Evolutionary conservation across 2,329 filamentous ascomycete genomes (phyloP), one percentile per base, ranked within the genome.

Genomic region (Trichoderma sp.): DNA sequence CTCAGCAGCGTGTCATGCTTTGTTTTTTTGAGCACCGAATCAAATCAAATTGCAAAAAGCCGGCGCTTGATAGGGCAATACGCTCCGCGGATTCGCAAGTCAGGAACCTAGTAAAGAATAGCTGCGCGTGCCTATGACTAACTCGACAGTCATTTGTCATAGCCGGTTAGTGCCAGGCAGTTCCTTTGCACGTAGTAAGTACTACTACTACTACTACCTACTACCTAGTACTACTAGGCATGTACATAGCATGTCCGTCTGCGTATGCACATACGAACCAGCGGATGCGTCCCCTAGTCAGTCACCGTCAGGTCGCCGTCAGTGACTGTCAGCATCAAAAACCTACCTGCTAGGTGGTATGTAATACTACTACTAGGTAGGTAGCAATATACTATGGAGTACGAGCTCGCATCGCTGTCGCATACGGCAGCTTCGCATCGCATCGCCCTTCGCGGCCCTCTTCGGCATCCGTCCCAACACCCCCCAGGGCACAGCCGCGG

Each of bases 61-160:
- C 42, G 32, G 53, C 53, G 54, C 34, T 25, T 34, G 34, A 58
- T 39, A 58, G 54, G 54, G 54, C 54, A 58, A 58, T 34, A 29
- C 27, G 5, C 27, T 34, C 50, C 50, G 50, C 52, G 32, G 52
- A 17, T 32, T 54, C 29, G 17, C 17, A 32, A 54, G 27, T n/a
- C 52, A 54, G 52, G 52, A 54, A 54, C 52, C 52, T 54, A 29
- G 27, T 32, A 17, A n/a, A n/a, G n/a, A n/a, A 34, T 52, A 22
- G 29, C 52, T 54, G 52, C 27, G 27, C n/a, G 57, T 39, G 39
- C 17, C 25, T 34, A 60, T 60, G 57, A 60, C 57, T 60, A 60
- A 60, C 37, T 45, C 57, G 22, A 45, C 57, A 22, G 57, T 60
- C 57, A 60, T 48, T 60, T 60, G 57, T 60, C 57, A 60, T 60